Evolutionary conservation across 345 rosid species (phyloP).

Genomic region (Eucalyptus globulus): DNA sequence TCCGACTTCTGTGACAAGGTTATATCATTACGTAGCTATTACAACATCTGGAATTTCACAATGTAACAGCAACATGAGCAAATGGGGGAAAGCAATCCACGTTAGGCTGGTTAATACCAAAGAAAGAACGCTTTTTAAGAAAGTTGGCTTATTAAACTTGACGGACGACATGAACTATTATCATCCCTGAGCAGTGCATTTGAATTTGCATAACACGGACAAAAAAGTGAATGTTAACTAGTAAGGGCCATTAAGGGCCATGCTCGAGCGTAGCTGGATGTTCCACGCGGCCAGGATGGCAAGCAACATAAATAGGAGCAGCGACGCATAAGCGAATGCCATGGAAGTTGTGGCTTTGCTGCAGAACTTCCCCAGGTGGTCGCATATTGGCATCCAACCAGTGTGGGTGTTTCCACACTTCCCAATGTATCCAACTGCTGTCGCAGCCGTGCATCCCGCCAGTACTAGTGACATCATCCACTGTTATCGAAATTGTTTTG

Average conservation of each 20-base stretch:
- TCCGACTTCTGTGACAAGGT: not conserved
- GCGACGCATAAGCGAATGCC: not conserved
- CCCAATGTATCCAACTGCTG: slow-evolving; percentile 42
- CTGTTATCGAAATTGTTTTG: slow-evolving; percentile 6
- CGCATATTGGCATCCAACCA: slow-evolving; percentile 67
- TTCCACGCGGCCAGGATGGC: not conserved
- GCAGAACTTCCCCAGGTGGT: slow-evolving; percentile 29
- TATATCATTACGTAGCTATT: not conserved
- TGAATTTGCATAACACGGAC: not conserved
- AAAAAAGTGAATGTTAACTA: not conserved
- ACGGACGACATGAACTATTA: not conserved
- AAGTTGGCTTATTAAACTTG: not conserved
- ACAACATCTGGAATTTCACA: not conserved
- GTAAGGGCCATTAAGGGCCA: not conserved
- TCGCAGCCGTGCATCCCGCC: slow-evolving; percentile 47
- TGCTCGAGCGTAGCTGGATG: not conserved
- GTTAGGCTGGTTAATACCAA: not conserved
- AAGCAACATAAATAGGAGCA: not conserved
- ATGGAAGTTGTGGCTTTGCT: slow-evolving; percentile 16
- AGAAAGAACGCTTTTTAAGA: not conserved
- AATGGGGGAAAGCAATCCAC: not conserved
- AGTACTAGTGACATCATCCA: slow-evolving; percentile 26
- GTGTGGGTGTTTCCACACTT: slow-evolving; percentile 41
- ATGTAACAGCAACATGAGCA: not conserved
- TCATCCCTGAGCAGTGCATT: not conserved